These are phyloP conservation scores for Mycosphaerelloides madeirae DNA, from an alignment of 2,329 filamentous ascomycete genomes.

Conservation along the genomic window DNA sequence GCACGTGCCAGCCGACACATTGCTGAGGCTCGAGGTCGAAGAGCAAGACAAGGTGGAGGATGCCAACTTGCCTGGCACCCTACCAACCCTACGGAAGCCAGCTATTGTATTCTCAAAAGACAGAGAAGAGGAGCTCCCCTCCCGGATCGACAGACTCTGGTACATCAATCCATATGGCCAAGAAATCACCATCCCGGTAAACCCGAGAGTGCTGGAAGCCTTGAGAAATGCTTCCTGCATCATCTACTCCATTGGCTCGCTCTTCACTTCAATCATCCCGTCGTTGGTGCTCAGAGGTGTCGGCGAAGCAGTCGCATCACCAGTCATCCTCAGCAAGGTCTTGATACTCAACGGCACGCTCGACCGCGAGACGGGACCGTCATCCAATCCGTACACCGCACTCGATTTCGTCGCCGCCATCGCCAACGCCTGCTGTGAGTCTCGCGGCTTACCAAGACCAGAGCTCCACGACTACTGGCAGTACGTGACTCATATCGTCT, in stretches of 20 bases:
- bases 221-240: slow-evolving; percentile 62
- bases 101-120: slow-evolving; percentile 79
- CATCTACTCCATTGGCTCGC: slow-evolving; percentile 87
- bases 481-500: slow-evolving; percentile 81
- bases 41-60: slow-evolving; percentile 68
- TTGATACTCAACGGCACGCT: slow-evolving; percentile 77
- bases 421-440: slow-evolving; percentile 66
- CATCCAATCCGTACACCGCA: slow-evolving; percentile 60
- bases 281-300: slow-evolving; percentile 74
- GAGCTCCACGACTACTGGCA: slow-evolving; percentile 49
- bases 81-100: slow-evolving; percentile 72
- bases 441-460: slow-evolving; percentile 42
- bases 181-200: slow-evolving; percentile 80
- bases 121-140: slow-evolving; percentile 67
- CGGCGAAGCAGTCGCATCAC: slow-evolving; percentile 54
- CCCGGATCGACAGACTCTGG: slow-evolving; percentile 78
- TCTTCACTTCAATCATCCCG: slow-evolving; percentile 86
- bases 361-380: slow-evolving; percentile 82
- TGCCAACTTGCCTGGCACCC: slow-evolving; percentile 72
- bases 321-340: slow-evolving; percentile 63
- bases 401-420: slow-evolving; percentile 80
- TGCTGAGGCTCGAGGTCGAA: slow-evolving; percentile 39
- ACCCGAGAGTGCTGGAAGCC: slow-evolving; percentile 70
- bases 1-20: slow-evolving; percentile 12
- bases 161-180: slow-evolving; percentile 99